These are phyloP conservation scores for Paecilomyces variotii DNA, from an alignment of 2,329 filamentous ascomycete genomes.

Conservation along the genomic window DNA sequence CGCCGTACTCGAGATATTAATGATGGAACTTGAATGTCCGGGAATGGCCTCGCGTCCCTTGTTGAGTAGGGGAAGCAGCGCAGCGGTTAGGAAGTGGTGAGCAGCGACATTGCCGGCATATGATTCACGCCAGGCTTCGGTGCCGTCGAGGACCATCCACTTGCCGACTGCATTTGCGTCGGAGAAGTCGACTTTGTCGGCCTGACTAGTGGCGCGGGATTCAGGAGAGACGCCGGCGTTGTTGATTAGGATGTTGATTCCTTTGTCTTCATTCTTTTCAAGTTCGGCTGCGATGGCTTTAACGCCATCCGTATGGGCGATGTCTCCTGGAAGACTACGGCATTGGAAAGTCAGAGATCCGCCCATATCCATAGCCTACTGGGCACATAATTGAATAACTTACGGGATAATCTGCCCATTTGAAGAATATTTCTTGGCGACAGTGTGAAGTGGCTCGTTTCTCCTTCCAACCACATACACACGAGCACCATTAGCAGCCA, in stretches of 20 bases:
- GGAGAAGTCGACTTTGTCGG: slow-evolving; percentile 12
- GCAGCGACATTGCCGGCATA: slow-evolving; percentile 46
- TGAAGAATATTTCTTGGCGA: slow-evolving; percentile 38
- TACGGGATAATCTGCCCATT: slow-evolving; percentile 39
- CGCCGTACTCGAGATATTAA: slow-evolving; percentile 48
- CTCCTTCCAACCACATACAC: slow-evolving; percentile 43
- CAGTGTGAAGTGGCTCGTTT: slow-evolving; percentile 37
- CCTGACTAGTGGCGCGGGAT: slow-evolving; percentile 42
- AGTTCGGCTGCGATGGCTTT: slow-evolving; percentile 43
- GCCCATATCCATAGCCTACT: not conserved
- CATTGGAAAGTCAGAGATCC: not conserved
- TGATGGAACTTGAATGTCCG: slow-evolving; percentile 43
- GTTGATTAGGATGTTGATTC: slow-evolving; percentile 41
- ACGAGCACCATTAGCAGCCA: slow-evolving; percentile 41
- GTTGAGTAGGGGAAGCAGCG: slow-evolving; percentile 47
- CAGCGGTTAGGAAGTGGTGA: slow-evolving; percentile 47
- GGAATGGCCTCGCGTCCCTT: slow-evolving; percentile 40
- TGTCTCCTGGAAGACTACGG: slow-evolving; percentile 35
- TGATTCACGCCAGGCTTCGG: slow-evolving; percentile 41
- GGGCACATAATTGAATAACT: slow-evolving; percentile 3
- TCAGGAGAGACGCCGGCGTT: slow-evolving; percentile 42
- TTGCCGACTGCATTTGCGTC: slow-evolving; percentile 6
- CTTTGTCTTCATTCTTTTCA: slow-evolving; percentile 44
- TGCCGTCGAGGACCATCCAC: slow-evolving; percentile 12
- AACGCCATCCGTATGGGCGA: slow-evolving; percentile 45